Evolutionary conservation across 352 stramenopile genomes (phyloP).

Genomic region (Bremia lactucae): DNA sequence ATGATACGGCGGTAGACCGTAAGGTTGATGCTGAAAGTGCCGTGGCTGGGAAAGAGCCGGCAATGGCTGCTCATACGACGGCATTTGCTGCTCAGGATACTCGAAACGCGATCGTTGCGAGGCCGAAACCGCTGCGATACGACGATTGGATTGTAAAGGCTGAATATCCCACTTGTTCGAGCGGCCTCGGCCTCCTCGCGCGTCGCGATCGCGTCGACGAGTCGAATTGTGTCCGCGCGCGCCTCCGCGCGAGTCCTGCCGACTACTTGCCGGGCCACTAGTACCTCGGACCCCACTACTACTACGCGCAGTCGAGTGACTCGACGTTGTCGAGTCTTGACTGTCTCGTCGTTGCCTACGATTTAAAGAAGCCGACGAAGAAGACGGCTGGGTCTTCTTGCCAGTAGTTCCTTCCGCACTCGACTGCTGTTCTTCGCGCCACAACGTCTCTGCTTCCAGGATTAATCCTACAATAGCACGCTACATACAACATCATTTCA

Average conservation of each 20-base stretch:
- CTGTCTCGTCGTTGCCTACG: conserved; percentile 20
- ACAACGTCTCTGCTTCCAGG: conserved; percentile 56
- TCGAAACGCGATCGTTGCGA: conserved; percentile 23
- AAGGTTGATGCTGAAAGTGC: conserved; percentile 22
- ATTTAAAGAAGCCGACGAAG: conserved; percentile 8
- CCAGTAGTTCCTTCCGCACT: conserved; percentile 8
- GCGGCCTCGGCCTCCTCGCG: conserved; percentile 18
- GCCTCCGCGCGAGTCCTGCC: conserved; percentile 17
- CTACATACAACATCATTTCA: conserved; percentile 12
- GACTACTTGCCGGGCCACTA: conserved; percentile 11
- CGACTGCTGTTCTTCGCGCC: conserved; percentile 36
- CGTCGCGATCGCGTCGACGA: conserved; percentile 24
- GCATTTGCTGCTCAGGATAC: conserved; percentile 24
- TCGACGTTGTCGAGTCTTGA: conserved; percentile 27
- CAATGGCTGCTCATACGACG: conserved; percentile 26
- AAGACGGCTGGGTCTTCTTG: conserved; percentile 16
- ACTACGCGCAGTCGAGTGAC: conserved; percentile 29
- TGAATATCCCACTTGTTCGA: conserved; percentile 31
- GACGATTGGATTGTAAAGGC: conserved; percentile 14
- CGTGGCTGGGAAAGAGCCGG: conserved; percentile 15
- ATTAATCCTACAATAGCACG: conserved; percentile 59
- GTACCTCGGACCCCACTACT: conserved; percentile 12
- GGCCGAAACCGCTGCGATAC: conserved; percentile 10
- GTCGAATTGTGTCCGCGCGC: conserved; percentile 16
- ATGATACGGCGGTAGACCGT: conserved; percentile 14